phyloP scores from a whole-genome alignment of 2,329 filamentous ascomycete species.

The Helminthosporium solani region DNA sequence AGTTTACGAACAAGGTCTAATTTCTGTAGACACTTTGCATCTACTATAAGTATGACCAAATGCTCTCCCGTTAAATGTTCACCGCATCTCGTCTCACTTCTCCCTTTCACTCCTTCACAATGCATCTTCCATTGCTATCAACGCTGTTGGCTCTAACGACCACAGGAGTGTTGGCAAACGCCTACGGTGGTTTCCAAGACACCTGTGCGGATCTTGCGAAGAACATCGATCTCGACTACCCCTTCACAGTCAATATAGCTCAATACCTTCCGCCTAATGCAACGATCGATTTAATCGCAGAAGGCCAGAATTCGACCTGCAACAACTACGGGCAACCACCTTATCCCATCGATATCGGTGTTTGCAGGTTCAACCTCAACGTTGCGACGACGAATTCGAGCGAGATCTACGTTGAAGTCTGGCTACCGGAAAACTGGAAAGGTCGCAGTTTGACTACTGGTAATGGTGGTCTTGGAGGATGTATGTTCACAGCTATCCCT shows the following conservation, averaged over 20 bases:
- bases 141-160: too few relatives aligned
- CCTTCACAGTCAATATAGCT: slow-evolving; percentile 9
- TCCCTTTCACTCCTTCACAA: too few relatives aligned
- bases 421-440: slow-evolving; percentile 43
- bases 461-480: slow-evolving; percentile 40
- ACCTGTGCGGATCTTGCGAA: slow-evolving; percentile 2
- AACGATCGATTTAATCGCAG: slow-evolving; percentile 8
- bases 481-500: slow-evolving; percentile 19
- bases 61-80: too few relatives aligned
- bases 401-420: slow-evolving; percentile 41
- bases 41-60: too few relatives aligned
- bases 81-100: too few relatives aligned
- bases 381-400: slow-evolving; percentile 33
- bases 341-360: slow-evolving; percentile 25
- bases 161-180: not conserved
- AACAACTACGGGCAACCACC: not conserved
- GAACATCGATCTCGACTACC: slow-evolving; percentile 3
- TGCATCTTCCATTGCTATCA: too few relatives aligned
- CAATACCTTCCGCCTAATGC: slow-evolving; percentile 10
- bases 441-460: slow-evolving; percentile 37
- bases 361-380: slow-evolving; percentile 35
- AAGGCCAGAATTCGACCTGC: slow-evolving; percentile 12
- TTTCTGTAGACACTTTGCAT: too few relatives aligned
- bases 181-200: slow-evolving; percentile 3
- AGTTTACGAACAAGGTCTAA: too few relatives aligned